Evolutionary conservation across 1,284 basidiomycete genomes (phyloP).

Genomic region (Chiua sp.): DNA sequence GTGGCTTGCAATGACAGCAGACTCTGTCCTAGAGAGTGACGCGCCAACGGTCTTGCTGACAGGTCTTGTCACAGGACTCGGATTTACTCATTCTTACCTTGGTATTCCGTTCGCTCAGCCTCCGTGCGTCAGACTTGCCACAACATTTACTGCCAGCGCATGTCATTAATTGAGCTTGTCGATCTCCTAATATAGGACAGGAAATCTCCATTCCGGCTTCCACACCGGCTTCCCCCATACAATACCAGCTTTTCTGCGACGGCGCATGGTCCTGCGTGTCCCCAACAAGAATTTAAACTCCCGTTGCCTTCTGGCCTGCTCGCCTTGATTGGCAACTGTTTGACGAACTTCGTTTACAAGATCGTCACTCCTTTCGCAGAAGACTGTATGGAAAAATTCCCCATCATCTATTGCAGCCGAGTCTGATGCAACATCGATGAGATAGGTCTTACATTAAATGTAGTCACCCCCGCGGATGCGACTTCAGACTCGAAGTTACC

Average conservation of each 20-base stretch:
- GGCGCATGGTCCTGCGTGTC: slow-evolving; percentile 41
- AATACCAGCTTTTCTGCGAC: slow-evolving; percentile 31
- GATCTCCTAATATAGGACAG: slow-evolving; percentile 14
- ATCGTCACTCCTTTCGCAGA: slow-evolving; percentile 12
- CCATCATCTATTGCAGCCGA: neutral
- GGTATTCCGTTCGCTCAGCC: slow-evolving; percentile 46
- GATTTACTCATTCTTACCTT: slow-evolving; percentile 32
- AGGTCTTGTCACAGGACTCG: slow-evolving; percentile 18
- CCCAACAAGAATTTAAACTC: slow-evolving; percentile 36
- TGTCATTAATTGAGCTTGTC: slow-evolving; percentile 44
- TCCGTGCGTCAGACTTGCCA: slow-evolving; percentile 32
- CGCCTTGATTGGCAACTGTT: slow-evolving; percentile 6
- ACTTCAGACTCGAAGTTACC: slow-evolving; percentile 39
- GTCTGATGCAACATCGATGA: neutral
- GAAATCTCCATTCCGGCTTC: slow-evolving; percentile 28
- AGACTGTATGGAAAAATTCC: slow-evolving; percentile 11
- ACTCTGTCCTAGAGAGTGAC: neutral
- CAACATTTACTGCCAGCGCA: slow-evolving; percentile 29
- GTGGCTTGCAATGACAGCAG: neutral
- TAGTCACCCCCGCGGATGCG: slow-evolving; percentile 18
- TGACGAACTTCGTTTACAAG: slow-evolving; percentile 1
- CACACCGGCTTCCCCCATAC: too few species aligned
- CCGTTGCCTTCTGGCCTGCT: slow-evolving; percentile 1
- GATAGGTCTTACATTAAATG: slow-evolving; percentile 42
- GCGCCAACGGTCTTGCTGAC: slow-evolving; percentile 30